phyloP scores from a whole-genome alignment of 2,329 filamentous ascomycete species.

The Cercospora brassicicola region DNA sequence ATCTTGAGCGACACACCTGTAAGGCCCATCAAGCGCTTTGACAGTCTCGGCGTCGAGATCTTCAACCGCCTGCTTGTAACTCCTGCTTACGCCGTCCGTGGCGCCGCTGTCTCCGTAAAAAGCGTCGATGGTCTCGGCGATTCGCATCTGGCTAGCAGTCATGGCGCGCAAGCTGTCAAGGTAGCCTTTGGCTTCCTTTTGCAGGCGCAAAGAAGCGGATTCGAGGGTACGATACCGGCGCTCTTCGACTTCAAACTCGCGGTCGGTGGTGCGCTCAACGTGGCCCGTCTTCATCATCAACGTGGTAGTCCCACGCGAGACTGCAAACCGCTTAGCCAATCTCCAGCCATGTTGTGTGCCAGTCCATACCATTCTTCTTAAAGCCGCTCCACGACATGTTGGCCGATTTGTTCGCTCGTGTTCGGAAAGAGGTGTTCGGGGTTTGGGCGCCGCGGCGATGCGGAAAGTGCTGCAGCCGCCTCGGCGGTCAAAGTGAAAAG shows the following conservation, averaged over 20 bases:
- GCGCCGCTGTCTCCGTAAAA: constrained; percentile 97
- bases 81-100: constrained; percentile 89
- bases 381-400: constrained; percentile 62
- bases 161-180: constrained; percentile 95
- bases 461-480: background rate
- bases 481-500: background rate
- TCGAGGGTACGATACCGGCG: constrained; percentile 98
- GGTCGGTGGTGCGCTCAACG: constrained; percentile 97
- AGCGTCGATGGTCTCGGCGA: constrained; percentile 97
- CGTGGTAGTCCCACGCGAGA: constrained; percentile 97
- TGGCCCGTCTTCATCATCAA: constrained; percentile 99
- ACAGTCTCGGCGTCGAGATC: constrained; percentile 98
- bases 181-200: constrained; percentile 98
- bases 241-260: constrained; percentile 92
- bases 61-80: constrained; percentile 97
- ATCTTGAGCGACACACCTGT: constrained; percentile 58
- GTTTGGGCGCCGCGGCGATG: background rate
- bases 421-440: background rate
- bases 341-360: background rate
- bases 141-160: constrained; percentile 99
- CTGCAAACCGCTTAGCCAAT: constrained; percentile 79
- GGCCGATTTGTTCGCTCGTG: constrained; percentile 27
- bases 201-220: constrained; percentile 82
- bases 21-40: constrained; percentile 95
- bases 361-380: constrained; percentile 38